Percentiles rank a stretch among this genome's conserved stretches.
Evolutionary conservation across 495 filamentous ascomycete genomes (phyloP).

Genomic region (Neurospora africana): DNA sequence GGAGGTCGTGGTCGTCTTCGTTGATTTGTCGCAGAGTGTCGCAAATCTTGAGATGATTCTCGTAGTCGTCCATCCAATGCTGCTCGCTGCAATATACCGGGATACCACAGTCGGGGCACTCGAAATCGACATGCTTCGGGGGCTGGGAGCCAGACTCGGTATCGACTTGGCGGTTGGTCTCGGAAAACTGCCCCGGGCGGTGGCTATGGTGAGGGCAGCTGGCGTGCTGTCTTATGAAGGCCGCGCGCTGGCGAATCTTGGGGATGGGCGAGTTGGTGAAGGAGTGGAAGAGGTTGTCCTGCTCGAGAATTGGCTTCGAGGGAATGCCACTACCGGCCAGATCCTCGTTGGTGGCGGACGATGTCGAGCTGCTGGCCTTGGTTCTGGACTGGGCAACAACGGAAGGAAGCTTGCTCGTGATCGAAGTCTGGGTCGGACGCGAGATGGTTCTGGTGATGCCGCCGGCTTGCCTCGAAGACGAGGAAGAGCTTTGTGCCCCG

Average conservation of each 20-base stretch:
- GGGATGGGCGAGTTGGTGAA: constrained; percentile 80
- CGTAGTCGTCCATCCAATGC: constrained; percentile 93
- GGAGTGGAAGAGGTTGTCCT: constrained; percentile 84
- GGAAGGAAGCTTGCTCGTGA: constrained; percentile 12
- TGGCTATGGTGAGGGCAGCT: constrained; percentile 86
- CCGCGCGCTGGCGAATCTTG: constrained; percentile 73
- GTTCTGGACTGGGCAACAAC: constrained; percentile 9
- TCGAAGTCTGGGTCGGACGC: not conserved
- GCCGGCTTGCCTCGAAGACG: not conserved
- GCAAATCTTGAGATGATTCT: constrained; percentile 82
- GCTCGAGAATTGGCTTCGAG: constrained; percentile 42
- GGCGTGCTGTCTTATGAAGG: constrained; percentile 80
- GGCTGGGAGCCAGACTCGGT: constrained; percentile 37
- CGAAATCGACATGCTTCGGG: constrained; percentile 74
- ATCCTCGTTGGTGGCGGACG: not conserved
- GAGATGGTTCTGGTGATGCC: not conserved
- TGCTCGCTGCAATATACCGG: constrained; percentile 86
- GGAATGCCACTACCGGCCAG: not conserved
- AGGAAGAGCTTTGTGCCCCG: constrained; percentile 2
- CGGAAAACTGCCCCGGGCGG: constrained; percentile 46
- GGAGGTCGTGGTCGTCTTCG: constrained; percentile 94
- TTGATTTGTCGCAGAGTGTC: constrained; percentile 86
- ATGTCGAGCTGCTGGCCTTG: not conserved
- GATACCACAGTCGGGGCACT: constrained; percentile 94
- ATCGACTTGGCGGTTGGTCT: constrained; percentile 38